Conservation (phyloP, 805 yeast species). For the Diddensiella transvaalensis region DNA sequence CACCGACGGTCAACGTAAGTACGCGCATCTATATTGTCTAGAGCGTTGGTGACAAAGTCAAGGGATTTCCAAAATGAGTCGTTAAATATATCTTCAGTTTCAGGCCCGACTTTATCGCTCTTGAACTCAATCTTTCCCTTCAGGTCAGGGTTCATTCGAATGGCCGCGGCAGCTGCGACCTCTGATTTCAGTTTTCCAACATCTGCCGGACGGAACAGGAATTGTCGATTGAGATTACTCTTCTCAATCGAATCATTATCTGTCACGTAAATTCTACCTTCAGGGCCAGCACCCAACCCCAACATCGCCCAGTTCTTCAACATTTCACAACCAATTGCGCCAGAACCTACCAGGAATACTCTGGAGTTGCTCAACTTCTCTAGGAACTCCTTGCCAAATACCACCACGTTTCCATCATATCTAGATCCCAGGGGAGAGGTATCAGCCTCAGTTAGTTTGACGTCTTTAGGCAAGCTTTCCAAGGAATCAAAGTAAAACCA, state of each 20-base stretch:
- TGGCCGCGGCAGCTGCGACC: constrained; percentile 82
- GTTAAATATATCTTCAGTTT: constrained; percentile 81
- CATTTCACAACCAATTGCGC: constrained; percentile 99
- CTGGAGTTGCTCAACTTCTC: constrained; percentile 68
- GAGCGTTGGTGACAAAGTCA: constrained; percentile 92
- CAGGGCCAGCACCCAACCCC: constrained; percentile 90
- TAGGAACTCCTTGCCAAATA: constrained; percentile 79
- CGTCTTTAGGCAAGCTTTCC: constrained; percentile 73
- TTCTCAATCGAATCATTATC: constrained; percentile 95
- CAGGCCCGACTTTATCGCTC: constrained; percentile 89
- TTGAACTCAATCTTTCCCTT: constrained; percentile 69
- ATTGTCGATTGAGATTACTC: constrained; percentile 94
- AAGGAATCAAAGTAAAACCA: constrained; percentile 90
- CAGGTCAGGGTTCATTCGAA: constrained; percentile 80
- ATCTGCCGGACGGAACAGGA: constrained; percentile 89
- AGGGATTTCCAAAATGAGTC: constrained; percentile 80
- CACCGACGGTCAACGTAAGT: constrained; percentile 97
- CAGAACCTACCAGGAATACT: constrained; percentile 93
- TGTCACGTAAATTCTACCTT: constrained; percentile 80
- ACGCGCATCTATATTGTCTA: constrained; percentile 97
- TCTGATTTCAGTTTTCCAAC: constrained; percentile 90
- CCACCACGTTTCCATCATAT: constrained; percentile 94
- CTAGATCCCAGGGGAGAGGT: constrained; percentile 76
- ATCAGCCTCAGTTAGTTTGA: constrained; percentile 57
- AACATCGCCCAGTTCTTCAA: constrained; percentile 96